Percentiles rank a stretch among this genome's conserved stretches.
phyloP scores from a whole-genome alignment of 192 early-diverging fungal species.

The Coemansia javaensis region DNA sequence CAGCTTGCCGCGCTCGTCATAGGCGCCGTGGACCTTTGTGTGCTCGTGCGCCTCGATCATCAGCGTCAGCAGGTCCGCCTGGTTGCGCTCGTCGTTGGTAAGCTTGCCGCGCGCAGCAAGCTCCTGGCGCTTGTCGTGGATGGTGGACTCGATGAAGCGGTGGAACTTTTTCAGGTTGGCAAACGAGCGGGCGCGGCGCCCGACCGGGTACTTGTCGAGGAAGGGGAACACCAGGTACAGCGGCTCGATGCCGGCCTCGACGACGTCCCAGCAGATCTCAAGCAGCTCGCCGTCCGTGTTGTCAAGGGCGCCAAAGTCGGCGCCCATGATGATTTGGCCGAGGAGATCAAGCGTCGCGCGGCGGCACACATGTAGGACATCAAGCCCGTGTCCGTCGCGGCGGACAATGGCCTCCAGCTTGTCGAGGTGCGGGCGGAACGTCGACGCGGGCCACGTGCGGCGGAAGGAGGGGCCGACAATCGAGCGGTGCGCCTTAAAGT shows the following conservation, averaged over 20 bases:
- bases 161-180: conserved; percentile 39
- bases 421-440: conserved; percentile 23
- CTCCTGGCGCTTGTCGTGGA: conserved; percentile 25
- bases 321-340: conserved; percentile 45
- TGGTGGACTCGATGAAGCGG: conserved; percentile 39
- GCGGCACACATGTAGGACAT: conserved; percentile 33
- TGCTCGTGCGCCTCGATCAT: conserved; percentile 54
- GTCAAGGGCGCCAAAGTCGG: conserved; percentile 44
- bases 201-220: conserved; percentile 44
- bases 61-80: conserved; percentile 52
- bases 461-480: conserved; percentile 47
- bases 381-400: conserved; percentile 1
- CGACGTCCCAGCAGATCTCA: conserved; percentile 45
- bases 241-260: conserved; percentile 40
- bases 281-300: conserved; percentile 38
- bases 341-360: conserved; percentile 39
- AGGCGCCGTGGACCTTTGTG: conserved; percentile 34
- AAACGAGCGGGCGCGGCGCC: conserved; percentile 32
- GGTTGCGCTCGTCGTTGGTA: conserved; percentile 33
- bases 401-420: conserved; percentile 32
- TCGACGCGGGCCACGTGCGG: conserved; percentile 36
- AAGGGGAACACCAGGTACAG: conserved; percentile 49
- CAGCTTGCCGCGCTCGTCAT: conserved; percentile 42
- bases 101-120: conserved; percentile 13
- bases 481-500: conserved; percentile 37